phyloP scores from a whole-genome alignment of 768 basidiomycete species.

The Psilocybe cyanescens region DNA sequence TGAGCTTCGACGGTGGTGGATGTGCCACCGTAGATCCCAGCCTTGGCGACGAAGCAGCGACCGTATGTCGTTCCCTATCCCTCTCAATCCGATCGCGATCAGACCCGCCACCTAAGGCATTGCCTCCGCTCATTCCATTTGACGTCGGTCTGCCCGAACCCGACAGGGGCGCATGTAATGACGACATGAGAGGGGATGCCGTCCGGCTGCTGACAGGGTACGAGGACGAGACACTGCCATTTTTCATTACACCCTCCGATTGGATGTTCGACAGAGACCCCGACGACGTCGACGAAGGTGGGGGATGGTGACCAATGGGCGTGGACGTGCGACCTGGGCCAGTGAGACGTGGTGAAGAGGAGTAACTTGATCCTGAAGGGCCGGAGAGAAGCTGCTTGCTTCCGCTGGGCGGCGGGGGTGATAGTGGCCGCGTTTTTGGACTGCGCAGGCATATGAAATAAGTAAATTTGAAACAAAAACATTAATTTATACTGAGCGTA shows the following conservation, averaged over 20 bases:
- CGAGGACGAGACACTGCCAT: conserved; percentile 15
- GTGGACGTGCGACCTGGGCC: conserved; percentile 26
- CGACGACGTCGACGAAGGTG: conserved; percentile 12
- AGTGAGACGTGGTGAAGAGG: conserved; percentile 28
- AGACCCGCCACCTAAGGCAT: conserved; percentile 6
- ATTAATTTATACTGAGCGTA: neutral
- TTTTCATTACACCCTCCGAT: conserved; percentile 21
- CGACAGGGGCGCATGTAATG: conserved; percentile 20
- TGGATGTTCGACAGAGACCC: conserved; percentile 8
- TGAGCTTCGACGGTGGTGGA: conserved; percentile 44
- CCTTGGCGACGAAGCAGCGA: conserved; percentile 30
- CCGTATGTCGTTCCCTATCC: conserved; percentile 28
- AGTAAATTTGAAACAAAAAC: neutral
- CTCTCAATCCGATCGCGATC: conserved; percentile 34
- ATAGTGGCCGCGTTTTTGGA: conserved; percentile 36
- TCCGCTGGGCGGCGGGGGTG: conserved; percentile 28
- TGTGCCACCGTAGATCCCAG: conserved; percentile 22
- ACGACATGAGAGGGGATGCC: conserved; percentile 34
- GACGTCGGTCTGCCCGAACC: conserved; percentile 1
- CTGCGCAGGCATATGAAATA: conserved; percentile 15
- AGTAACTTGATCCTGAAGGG: conserved; percentile 22
- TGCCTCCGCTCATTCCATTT: conserved; percentile 14
- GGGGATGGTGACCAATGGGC: conserved; percentile 25
- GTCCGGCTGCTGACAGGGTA: conserved; percentile 31
- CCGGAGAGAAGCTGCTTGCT: conserved; percentile 21